A percentile compares a stretch with the other conserved stretches of the same genome.
Conservation (phyloP, 2,329 filamentous ascomycete genomes). For the Phialemoniopsis sp. region DNA sequence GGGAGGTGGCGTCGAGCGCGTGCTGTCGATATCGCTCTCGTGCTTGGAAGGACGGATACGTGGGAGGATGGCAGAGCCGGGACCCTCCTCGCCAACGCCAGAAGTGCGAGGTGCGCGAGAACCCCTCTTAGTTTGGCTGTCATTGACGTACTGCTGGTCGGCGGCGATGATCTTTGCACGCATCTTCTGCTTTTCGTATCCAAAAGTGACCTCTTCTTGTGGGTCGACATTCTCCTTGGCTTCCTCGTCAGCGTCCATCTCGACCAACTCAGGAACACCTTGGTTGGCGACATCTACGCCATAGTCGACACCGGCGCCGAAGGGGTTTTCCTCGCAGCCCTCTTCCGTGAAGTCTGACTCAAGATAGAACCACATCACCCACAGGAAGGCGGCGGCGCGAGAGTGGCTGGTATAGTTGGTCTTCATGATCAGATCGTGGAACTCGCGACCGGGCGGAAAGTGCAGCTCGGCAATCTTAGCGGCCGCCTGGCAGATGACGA, state of each 20-base stretch:
- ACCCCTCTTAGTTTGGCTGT: slow-evolving; percentile 55
- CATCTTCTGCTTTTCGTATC: slow-evolving; percentile 68
- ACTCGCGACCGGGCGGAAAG: slow-evolving; percentile 80
- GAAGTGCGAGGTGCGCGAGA: slow-evolving; percentile 29
- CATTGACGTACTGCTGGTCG: slow-evolving; percentile 65
- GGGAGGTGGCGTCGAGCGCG: slow-evolving; percentile 47
- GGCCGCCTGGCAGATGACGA: slow-evolving; percentile 86
- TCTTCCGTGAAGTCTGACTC: slow-evolving; percentile 92
- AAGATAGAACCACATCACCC: slow-evolving; percentile 99
- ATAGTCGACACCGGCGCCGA: slow-evolving; percentile 69
- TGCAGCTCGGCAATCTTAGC: slow-evolving; percentile 90
- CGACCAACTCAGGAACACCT: slow-evolving; percentile 63
- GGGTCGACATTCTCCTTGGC: slow-evolving; percentile 72
- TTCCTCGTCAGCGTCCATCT: slow-evolving; percentile 63
- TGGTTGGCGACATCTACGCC: slow-evolving; percentile 61
- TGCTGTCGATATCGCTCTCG: slow-evolving; percentile 50
- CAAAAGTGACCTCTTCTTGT: slow-evolving; percentile 64
- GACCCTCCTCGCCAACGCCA: slow-evolving; percentile 44
- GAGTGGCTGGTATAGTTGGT: slow-evolving; percentile 76
- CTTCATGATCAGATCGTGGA: slow-evolving; percentile 96
- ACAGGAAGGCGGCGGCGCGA: slow-evolving; percentile 83
- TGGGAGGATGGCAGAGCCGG: slow-evolving; percentile 52
- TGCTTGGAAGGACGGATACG: slow-evolving; percentile 61
- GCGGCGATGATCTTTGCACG: slow-evolving; percentile 71
- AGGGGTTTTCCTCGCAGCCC: slow-evolving; percentile 85